Evolutionary conservation across 177 flowering plant genomes (phyloP), one percentile per base, ranked within the genome.

Genomic region (Vitis hybrid): DNA sequence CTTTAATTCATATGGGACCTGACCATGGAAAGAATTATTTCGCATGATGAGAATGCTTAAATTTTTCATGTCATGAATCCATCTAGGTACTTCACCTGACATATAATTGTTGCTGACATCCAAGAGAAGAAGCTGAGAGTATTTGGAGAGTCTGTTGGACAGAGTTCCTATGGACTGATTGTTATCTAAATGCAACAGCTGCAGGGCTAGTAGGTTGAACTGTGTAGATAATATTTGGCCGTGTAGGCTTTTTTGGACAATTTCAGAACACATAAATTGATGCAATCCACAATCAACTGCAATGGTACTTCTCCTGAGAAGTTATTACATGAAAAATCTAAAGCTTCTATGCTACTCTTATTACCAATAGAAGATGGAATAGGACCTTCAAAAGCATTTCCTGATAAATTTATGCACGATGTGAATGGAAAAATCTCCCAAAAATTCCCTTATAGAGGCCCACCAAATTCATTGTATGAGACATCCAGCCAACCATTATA

Each of bases 41-140:
- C 15, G 1, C 2, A 51, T 51, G 3, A 15, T 0, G 4, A 13
- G 12, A 0, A 0, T 15, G 1, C 3, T 15, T 51, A 51, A 9
- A 51, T 1, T 9, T 11, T 13, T 0, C 55, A 8, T 3, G 14
- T 51, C 14, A 13, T 11, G 15, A 13, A 51, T 51, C 55, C 55
- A 51, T 51, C 15, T 11, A 3, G 55, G 2, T 2, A 51, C 4
- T 15, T 51, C 14, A 10, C 55, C 55, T 51, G 15, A 51, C 14
- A 51, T 51, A 22, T 22, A 22, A 22, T 22, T 22, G 26, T 2
- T 22, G 26, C 0, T 22, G 3, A 22, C 26, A 22, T 3, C 55
- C 12, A 51, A 11, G 2, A 3, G 4, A 9, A 51, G 15, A 0
- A 11, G 14, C 4, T 15, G 9, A 51, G 12, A 51, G 26, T 2